A percentile compares a stretch with the other conserved stretches of the same genome.
phyloP scores from a whole-genome alignment of 768 basidiomycete species.

The Scleroderma citrinum region DNA sequence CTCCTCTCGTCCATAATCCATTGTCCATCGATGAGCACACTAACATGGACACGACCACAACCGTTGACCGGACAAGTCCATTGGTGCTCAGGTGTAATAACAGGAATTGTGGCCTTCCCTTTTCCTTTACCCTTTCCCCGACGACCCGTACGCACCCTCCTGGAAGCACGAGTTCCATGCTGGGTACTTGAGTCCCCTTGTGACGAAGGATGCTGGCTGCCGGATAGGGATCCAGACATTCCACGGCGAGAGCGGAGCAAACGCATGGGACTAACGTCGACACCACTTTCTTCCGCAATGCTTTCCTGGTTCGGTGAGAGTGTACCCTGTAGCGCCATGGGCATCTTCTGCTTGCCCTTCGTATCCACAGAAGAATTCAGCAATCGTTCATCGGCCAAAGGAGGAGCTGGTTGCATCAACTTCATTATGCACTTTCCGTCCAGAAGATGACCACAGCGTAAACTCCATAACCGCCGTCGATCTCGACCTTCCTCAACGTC shows the following conservation, averaged over 20 bases:
- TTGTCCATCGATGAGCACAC: constrained; percentile 49
- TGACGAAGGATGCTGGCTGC: neutral
- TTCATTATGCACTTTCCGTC: constrained; percentile 69
- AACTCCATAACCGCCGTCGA: constrained; percentile 54
- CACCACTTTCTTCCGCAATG: constrained; percentile 17
- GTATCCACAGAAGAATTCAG: constrained; percentile 16
- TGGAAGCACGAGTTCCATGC: neutral
- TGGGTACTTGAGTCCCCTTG: neutral
- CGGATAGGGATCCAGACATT: constrained; percentile 1
- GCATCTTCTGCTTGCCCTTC: constrained; percentile 38
- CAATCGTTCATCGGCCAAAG: constrained; percentile 1
- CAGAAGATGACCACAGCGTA: constrained; percentile 73
- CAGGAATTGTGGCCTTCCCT: constrained; percentile 30
- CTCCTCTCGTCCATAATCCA: constrained; percentile 54
- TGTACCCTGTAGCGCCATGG: constrained; percentile 2
- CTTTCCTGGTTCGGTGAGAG: constrained; percentile 29
- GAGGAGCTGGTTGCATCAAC: constrained; percentile 42
- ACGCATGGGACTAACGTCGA: constrained; percentile 39
- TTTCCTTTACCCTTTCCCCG: constrained; percentile 27
- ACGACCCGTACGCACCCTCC: constrained; percentile 1
- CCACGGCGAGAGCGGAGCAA: constrained; percentile 46
- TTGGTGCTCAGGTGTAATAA: constrained; percentile 43
- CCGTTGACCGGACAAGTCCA: constrained; percentile 63
- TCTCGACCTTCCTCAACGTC: constrained; percentile 43
- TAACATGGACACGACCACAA: constrained; percentile 50